These are phyloP conservation scores for Leucocoprinus birnbaumii DNA, from an alignment of 768 basidiomycete species.

Conservation along the genomic window DNA sequence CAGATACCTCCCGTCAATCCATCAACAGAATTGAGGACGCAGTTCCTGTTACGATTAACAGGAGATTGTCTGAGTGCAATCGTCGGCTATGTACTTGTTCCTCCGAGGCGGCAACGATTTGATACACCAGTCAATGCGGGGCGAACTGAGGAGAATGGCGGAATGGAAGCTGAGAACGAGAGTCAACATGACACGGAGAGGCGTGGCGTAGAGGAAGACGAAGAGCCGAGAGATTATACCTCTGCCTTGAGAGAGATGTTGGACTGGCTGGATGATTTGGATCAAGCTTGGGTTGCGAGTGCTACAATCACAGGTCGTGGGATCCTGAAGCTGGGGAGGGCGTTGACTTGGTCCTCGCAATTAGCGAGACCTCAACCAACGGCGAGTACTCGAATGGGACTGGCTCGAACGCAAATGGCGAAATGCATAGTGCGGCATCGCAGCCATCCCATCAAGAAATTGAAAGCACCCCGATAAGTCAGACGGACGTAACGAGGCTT, in stretches of 20 bases:
- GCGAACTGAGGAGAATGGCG: no score
- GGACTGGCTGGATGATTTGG: constrained; percentile 70
- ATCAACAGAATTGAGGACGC: constrained; percentile 62
- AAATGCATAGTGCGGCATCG: no score
- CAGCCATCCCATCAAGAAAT: no score
- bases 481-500: constrained; percentile 72
- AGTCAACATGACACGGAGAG: no score
- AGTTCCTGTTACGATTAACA: constrained; percentile 70
- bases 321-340: constrained; percentile 39
- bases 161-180: no score
- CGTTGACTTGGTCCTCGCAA: constrained; percentile 28
- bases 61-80: constrained; percentile 61
- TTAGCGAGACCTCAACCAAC: background rate
- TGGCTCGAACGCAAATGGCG: no score
- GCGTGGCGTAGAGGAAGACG: no score
- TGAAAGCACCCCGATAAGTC: constrained; percentile 28
- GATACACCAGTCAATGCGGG: no score
- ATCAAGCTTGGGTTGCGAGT: constrained; percentile 70
- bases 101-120: background rate
- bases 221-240: constrained; percentile 8
- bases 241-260: constrained; percentile 44
- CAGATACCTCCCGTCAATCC: constrained; percentile 76
- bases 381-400: background rate
- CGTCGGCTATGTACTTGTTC: constrained; percentile 47
- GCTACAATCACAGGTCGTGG: constrained; percentile 62